phyloP scores from a whole-genome alignment of 305 asterid species.

The Lippia alba region DNA sequence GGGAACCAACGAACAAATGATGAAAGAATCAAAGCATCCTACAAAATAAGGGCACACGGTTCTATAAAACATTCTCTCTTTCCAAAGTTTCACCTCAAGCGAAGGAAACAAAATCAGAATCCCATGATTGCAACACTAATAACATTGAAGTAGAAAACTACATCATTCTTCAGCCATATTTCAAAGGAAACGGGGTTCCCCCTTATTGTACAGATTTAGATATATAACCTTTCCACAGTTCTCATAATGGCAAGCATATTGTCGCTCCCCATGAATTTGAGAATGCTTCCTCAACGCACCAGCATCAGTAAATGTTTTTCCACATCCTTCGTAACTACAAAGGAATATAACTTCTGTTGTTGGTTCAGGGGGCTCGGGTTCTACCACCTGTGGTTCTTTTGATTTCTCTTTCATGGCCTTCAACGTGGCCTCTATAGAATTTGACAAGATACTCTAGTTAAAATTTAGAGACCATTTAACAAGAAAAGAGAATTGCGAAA shows the following conservation, averaged over 20 bases:
- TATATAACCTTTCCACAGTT: conserved; percentile 88
- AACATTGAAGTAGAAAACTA: too few species aligned
- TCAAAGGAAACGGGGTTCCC: too few species aligned
- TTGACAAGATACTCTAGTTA: too few species aligned
- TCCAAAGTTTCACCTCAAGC: too few species aligned
- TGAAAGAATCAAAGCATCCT: not conserved
- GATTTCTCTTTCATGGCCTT: conserved; percentile 69
- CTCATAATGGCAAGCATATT: conserved; percentile 88
- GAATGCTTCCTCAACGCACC: conserved; percentile 97
- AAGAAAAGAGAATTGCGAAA: too few species aligned
- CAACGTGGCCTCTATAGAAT: conserved; percentile 65
- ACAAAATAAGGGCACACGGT: not conserved
- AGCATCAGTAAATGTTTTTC: conserved; percentile 95
- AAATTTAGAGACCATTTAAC: too few species aligned
- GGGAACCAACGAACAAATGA: too few species aligned
- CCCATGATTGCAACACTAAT: not conserved
- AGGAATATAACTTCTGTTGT: conserved; percentile 96
- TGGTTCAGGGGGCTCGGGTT: conserved; percentile 87
- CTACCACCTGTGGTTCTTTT: conserved; percentile 61
- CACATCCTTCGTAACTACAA: conserved; percentile 97
- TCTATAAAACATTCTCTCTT: too few species aligned
- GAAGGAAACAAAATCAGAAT: conserved; percentile 1
- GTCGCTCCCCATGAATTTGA: conserved; percentile 98
- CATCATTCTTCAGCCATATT: too few species aligned
- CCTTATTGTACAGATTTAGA: too few species aligned